These are phyloP conservation scores for Aureobasidium uvarum DNA, from an alignment of 2,329 filamentous ascomycete genomes.

Conservation along the genomic window DNA sequence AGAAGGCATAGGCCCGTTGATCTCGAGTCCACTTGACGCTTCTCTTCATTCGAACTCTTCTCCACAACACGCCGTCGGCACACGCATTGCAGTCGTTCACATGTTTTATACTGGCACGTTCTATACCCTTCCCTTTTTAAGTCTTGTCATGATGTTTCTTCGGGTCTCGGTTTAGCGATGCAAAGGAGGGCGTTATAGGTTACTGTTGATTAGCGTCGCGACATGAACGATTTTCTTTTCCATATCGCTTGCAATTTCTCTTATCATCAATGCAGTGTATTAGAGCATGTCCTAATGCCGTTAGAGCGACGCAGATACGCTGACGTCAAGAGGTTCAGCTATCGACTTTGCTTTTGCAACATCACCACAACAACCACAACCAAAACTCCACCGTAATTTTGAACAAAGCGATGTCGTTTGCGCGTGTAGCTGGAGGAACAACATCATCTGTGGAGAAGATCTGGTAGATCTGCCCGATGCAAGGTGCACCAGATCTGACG, in stretches of 20 bases:
- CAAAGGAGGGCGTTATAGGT: background rate
- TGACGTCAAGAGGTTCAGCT: slow-evolving; percentile 4
- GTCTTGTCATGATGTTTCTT: background rate
- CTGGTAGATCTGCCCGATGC: slow-evolving; percentile 8
- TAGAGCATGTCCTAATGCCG: background rate
- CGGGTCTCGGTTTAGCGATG: slow-evolving; percentile 3
- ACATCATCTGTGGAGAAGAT: slow-evolving; percentile 22
- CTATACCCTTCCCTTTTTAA: slow-evolving; percentile 18
- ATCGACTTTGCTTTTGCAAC: background rate
- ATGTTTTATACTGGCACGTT: slow-evolving; percentile 23
- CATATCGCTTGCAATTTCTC: background rate
- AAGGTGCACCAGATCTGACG: slow-evolving; percentile 17
- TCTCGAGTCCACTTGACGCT: background rate
- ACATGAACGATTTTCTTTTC: background rate
- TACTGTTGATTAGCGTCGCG: background rate
- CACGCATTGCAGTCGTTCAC: slow-evolving; percentile 7
- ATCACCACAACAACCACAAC: slow-evolving; percentile 9
- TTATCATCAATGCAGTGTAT: background rate
- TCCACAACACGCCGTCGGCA: background rate
- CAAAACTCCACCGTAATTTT: background rate
- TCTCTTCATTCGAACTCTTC: background rate
- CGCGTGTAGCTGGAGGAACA: background rate
- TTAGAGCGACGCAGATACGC: background rate
- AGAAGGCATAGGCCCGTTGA: slow-evolving; percentile 25
- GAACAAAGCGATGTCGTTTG: background rate